phyloP scores from a whole-genome alignment of 2,329 filamentous ascomycete species.

The Stemphylium vesicarium region DNA sequence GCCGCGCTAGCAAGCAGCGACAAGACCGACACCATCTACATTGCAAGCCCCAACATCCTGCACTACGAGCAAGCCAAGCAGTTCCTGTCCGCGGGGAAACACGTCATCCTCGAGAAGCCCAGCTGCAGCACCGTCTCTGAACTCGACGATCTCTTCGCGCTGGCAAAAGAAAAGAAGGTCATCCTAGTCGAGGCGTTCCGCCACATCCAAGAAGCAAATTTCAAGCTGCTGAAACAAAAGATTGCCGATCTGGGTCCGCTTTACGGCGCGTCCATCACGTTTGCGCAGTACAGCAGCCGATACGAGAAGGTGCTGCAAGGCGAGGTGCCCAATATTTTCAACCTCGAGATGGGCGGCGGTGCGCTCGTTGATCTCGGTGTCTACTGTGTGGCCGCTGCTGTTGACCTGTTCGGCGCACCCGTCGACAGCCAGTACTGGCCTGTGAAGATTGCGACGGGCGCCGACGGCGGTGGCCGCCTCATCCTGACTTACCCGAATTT shows the following conservation, averaged over 20 bases:
- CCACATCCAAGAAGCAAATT: constrained; percentile 59
- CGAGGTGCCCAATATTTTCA: constrained; percentile 58
- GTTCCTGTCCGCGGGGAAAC: constrained; percentile 53
- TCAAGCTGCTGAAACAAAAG: constrained; percentile 50
- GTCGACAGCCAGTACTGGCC: constrained; percentile 51
- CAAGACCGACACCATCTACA: constrained; percentile 54
- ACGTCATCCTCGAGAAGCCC: constrained; percentile 60
- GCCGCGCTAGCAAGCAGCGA: constrained; percentile 46
- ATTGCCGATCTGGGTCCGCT: constrained; percentile 51
- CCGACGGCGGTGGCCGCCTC: constrained; percentile 55
- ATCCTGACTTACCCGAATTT: constrained; percentile 54
- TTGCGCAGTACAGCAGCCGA: constrained; percentile 53
- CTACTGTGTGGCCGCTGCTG: constrained; percentile 56
- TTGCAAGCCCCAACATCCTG: constrained; percentile 57
- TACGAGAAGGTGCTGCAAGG: constrained; percentile 57
- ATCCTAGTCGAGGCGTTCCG: constrained; percentile 58
- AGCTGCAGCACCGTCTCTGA: constrained; percentile 52
- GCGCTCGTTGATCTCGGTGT: constrained; percentile 58
- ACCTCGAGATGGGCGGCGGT: constrained; percentile 55
- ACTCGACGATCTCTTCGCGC: constrained; percentile 52
- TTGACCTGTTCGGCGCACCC: constrained; percentile 56
- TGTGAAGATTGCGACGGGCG: constrained; percentile 53
- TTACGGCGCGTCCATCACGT: constrained; percentile 54
- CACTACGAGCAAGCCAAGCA: constrained; percentile 55
- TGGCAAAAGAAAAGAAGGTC: constrained; percentile 50